A percentile compares a stretch with the other conserved stretches of the same genome.
phyloP scores from a whole-genome alignment of 352 stramenopile genomes.

The Phytophthora tentaculata region DNA sequence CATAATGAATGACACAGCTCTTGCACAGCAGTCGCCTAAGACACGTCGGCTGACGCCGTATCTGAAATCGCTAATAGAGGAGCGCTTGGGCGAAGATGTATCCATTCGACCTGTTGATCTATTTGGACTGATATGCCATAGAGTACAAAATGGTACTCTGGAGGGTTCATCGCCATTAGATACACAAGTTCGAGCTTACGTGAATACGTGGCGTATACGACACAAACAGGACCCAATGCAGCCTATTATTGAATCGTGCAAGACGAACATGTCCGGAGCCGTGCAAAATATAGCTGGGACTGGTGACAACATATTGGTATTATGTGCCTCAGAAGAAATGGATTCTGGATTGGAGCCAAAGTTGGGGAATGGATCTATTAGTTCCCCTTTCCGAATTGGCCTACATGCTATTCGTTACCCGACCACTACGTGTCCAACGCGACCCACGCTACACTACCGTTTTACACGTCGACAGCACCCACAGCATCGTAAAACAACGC shows the following conservation, averaged over 20 bases:
- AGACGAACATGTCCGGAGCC: too few relatives aligned
- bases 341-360: not conserved
- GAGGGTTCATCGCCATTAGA: not conserved
- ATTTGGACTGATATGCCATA: not conserved
- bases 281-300: not conserved
- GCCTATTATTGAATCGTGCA: too few relatives aligned
- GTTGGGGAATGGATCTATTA: not conserved
- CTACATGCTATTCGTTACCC: not conserved
- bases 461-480: not conserved
- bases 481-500: slow-evolving; percentile 1
- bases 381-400: not conserved
- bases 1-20: not conserved
- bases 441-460: not conserved
- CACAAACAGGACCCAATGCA: too few relatives aligned
- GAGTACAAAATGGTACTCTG: not conserved
- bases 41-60: not conserved
- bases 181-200: not conserved
- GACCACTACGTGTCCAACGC: not conserved
- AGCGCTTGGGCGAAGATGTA: not conserved
- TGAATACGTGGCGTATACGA: too few relatives aligned
- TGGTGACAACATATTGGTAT: not conserved
- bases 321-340: not conserved
- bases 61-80: not conserved
- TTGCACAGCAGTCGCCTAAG: not conserved
- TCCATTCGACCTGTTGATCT: not conserved